A percentile compares a stretch with the other conserved stretches of the same genome.
These are phyloP conservation scores for Neurospora pannonica DNA, from an alignment of 495 filamentous ascomycete species.

Conservation along the genomic window DNA sequence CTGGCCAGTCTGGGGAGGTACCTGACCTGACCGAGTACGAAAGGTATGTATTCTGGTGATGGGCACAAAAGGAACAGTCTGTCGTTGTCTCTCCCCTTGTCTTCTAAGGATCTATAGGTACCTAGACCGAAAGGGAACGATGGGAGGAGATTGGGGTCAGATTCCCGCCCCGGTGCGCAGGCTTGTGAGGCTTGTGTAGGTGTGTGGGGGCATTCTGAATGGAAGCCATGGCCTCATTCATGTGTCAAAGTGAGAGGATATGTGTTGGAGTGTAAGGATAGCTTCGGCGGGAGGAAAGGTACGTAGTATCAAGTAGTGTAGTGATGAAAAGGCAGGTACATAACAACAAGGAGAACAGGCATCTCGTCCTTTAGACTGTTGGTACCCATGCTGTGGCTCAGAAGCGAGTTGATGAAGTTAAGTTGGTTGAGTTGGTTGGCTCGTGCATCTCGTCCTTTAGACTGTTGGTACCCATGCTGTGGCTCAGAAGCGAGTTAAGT, in stretches of 20 bases:
- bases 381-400: too few species aligned
- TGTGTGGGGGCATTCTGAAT: not conserved
- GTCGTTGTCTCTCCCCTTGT: not conserved
- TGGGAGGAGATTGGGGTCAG: not conserved
- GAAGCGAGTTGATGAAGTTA: too few species aligned
- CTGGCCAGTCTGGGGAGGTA: not conserved
- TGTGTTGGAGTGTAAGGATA: too few species aligned
- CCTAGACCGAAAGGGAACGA: not conserved
- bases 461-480: too few species aligned
- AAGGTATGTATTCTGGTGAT: not conserved
- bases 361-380: too few species aligned
- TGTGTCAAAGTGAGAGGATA: not conserved
- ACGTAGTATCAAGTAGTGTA: not conserved
- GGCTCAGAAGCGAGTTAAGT: too few species aligned
- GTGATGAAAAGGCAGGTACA: too few species aligned
- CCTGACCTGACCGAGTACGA: not conserved
- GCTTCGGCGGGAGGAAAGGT: not conserved
- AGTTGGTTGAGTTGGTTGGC: too few species aligned
- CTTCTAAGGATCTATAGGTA: not conserved
- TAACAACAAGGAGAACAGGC: too few species aligned
- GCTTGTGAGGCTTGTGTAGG: not conserved
- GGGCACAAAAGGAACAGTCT: not conserved
- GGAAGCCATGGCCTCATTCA: not conserved
- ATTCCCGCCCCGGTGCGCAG: not conserved
- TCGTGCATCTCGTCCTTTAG: too few species aligned